Evolutionary conservation across 805 yeast species (phyloP).

Genomic region (Candida gorgasii): DNA sequence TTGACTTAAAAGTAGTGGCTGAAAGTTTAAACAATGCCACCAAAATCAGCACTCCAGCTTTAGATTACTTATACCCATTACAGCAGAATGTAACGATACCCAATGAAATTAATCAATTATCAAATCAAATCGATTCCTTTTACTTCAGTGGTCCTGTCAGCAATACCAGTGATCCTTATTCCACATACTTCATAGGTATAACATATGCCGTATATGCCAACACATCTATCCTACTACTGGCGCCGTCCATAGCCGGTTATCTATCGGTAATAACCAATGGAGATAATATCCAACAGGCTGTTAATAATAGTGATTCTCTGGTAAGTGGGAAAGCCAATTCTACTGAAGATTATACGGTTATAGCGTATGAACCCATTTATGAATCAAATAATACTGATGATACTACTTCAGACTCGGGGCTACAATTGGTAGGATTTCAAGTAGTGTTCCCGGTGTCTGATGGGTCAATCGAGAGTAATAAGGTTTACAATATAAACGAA

Average conservation of each 20-base stretch:
- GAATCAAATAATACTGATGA: constrained; percentile 26
- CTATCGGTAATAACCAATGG: constrained; percentile 54
- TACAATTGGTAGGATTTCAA: constrained; percentile 48
- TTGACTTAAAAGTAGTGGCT: constrained; percentile 51
- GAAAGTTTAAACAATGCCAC: constrained; percentile 28
- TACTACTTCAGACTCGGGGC: constrained; percentile 35
- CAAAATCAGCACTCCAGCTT: constrained; percentile 25
- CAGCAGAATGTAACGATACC: constrained; percentile 47
- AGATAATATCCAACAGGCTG: constrained; percentile 29
- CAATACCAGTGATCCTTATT: constrained; percentile 31
- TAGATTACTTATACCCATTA: constrained; percentile 51
- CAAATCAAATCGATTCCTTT: constrained; percentile 21
- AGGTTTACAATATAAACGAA: constrained; percentile 25
- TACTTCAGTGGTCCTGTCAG: constrained; percentile 64
- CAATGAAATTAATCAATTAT: constrained; percentile 39
- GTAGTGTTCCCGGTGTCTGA: constrained; percentile 30
- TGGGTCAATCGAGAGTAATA: constrained; percentile 19
- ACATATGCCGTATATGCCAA: constrained; percentile 76
- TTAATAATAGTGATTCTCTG: constrained; percentile 20
- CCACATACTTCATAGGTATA: constrained; percentile 63
- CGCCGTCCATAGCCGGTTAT: constrained; percentile 67
- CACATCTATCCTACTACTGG: constrained; percentile 59
- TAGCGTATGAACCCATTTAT: constrained; percentile 37
- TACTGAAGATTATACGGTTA: constrained; percentile 28
- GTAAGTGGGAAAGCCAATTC: background rate